phyloP scores from a whole-genome alignment of 139 green algal genomes.

The Chlorella sp. region DNA sequence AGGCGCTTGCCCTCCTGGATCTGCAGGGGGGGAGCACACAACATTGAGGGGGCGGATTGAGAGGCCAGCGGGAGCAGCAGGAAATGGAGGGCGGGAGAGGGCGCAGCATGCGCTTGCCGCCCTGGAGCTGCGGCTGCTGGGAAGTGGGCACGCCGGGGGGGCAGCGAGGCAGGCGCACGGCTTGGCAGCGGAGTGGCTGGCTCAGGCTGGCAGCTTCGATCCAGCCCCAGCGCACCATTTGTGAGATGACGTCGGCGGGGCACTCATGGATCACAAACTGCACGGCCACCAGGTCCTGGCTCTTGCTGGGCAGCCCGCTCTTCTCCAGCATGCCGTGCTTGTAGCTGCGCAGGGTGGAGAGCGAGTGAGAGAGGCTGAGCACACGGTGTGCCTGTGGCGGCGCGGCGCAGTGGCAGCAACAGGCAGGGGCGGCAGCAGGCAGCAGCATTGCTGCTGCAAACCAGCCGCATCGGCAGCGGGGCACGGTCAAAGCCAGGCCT shows the following conservation, averaged over 20 bases:
- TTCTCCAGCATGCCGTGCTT: conserved; percentile 76
- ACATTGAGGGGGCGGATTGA: no score
- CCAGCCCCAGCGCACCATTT: background rate
- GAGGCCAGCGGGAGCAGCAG: no score
- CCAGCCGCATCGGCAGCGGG: no score
- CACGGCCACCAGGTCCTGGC: conserved; percentile 79
- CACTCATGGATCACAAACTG: conserved; percentile 92
- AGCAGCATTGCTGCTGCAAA: no score
- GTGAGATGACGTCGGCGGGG: conserved; percentile 47
- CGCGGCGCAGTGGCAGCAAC: background rate
- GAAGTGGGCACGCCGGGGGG: no score
- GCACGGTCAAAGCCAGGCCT: background rate
- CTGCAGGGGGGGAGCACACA: background rate
- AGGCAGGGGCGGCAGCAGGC: no score
- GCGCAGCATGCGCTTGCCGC: background rate
- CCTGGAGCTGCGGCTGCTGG: no score
- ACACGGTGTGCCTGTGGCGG: no score
- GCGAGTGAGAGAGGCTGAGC: background rate
- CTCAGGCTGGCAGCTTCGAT: no score
- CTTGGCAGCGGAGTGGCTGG: no score
- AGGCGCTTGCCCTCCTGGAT: conserved; percentile 68
- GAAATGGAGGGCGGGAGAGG: conserved; percentile 61
- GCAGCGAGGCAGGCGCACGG: no score
- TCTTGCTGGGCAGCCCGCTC: conserved; percentile 57
- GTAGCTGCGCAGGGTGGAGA: conserved; percentile 48